Conservation (phyloP, 1,284 basidiomycete species). For the Flammula alnicola region DNA sequence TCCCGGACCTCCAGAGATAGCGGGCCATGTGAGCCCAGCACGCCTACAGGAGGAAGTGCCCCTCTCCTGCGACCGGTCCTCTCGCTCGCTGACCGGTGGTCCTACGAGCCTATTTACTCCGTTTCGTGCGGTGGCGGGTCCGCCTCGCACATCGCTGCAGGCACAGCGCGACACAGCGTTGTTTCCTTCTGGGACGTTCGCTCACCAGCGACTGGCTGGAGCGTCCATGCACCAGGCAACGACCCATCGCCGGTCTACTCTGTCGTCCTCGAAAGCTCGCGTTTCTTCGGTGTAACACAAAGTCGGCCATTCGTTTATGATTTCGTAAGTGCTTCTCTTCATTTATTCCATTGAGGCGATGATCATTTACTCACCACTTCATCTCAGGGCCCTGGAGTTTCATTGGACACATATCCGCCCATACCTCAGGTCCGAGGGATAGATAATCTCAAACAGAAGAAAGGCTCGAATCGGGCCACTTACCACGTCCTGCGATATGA, state of each 20-base stretch:
- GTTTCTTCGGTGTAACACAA: conserved; percentile 76
- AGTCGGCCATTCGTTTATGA: conserved; percentile 76
- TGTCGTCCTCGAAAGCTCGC: conserved; percentile 69
- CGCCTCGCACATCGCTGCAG: conserved; percentile 68
- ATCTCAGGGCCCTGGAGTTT: conserved; percentile 56
- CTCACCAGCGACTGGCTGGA: conserved; percentile 62
- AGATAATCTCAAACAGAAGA: conserved; percentile 50
- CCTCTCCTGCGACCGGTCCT: conserved; percentile 57
- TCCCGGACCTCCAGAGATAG: conserved; percentile 22
- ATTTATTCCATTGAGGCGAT: no score
- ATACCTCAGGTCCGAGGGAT: conserved; percentile 38
- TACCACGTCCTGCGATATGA: conserved; percentile 60
- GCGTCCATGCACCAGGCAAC: conserved; percentile 75
- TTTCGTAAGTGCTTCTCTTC: conserved; percentile 51
- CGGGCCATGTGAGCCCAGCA: conserved; percentile 10
- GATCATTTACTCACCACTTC: not conserved
- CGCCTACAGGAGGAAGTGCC: not conserved
- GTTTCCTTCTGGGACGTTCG: conserved; percentile 81
- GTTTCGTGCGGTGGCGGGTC: conserved; percentile 71
- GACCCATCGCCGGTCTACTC: conserved; percentile 77
- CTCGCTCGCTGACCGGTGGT: conserved; percentile 66
- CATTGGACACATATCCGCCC: conserved; percentile 58
- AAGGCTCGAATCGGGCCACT: conserved; percentile 34
- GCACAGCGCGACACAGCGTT: conserved; percentile 73
- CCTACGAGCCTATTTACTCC: conserved; percentile 72